These are phyloP conservation scores for Gossypium armourianum DNA, from an alignment of 441 rosid genomes.

Conservation along the genomic window DNA sequence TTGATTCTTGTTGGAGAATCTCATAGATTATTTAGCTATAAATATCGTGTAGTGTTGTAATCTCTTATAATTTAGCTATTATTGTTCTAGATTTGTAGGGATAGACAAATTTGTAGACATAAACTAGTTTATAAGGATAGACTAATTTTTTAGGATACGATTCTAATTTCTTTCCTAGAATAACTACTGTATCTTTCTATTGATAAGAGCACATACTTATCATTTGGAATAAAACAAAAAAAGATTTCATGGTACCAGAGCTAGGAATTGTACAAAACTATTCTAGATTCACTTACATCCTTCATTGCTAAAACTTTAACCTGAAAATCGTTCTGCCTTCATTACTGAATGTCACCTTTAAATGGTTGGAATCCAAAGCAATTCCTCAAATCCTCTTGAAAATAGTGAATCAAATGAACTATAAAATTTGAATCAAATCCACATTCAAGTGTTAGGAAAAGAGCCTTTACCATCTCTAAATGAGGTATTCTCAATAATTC, in stretches of 20 bases:
- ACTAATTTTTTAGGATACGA: not conserved
- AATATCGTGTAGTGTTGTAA: not conserved
- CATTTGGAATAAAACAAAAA: not conserved
- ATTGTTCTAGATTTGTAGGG: not conserved
- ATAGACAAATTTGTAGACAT: not conserved
- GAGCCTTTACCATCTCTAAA: too few relatives aligned
- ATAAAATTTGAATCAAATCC: too few relatives aligned
- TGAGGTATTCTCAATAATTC: too few relatives aligned
- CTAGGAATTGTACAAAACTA: not conserved
- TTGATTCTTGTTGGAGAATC: not conserved
- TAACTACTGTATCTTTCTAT: not conserved
- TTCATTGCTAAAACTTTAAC: not conserved
- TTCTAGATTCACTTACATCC: not conserved
- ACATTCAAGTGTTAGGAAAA: too few relatives aligned
- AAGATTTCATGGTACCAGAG: not conserved
- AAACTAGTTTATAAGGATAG: not conserved
- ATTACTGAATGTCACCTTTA: not conserved
- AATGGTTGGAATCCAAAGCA: not conserved
- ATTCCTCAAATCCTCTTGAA: not conserved
- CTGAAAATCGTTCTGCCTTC: not conserved
- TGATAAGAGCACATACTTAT: not conserved
- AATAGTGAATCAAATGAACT: not conserved
- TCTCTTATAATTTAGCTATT: not conserved
- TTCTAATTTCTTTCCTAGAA: not conserved
- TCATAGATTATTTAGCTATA: not conserved